Base-by-base conservation (phyloP, 2,329 filamentous ascomycete genomes). In the Xylariaceae sp. region DNA sequence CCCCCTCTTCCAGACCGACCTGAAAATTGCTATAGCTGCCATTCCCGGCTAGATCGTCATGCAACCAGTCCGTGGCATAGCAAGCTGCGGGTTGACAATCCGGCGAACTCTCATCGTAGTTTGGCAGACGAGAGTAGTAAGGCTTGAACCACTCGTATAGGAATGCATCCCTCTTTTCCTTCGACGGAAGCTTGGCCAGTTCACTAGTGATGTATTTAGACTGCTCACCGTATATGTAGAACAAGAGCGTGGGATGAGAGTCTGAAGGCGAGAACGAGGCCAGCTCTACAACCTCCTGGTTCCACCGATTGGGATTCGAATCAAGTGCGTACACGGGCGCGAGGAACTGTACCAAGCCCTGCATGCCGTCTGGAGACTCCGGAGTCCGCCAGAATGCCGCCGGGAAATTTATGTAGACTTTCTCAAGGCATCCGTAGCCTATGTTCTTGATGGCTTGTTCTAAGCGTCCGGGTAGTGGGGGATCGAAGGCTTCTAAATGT, bases 21-120 rank as follows among this genome's bases (percentile, higher is more conserved):
- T 92, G 91, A 74, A 96, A 96, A 72, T 96, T 96, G 55, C 82
- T 83, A 72, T 96, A 96, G 66, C 87, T 89, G 7, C 92, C 92
- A 69, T 88, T 85, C 0, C 92, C 92, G 0, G 92, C 89, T 37
- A 92, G 81, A 13, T 88, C 84, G 69, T 96, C 92, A 52, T 82
- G 82, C 34, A 89, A 80, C 92, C 92, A 96, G 59, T 83, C 80
- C 0, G 92, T 95, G 0, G 89, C 85, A 2, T 92, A 77, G 45
- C 86, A 82, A 0, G 78, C 82, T 0, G 72, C 74, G 0, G 92
- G 90, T 37, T 77, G 77, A 70, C 90, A 94, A 6, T 79, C 76
- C 0, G 82, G 69, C 0, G 80, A 76, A 0, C 64, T 65, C 0
- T 78, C 68, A 1, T 78, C 74, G 75, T 89, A 96, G 62, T 87